phyloP scores from a whole-genome alignment of 2,329 filamentous ascomycete species.

The Phaeosphaeriaceae sp. region DNA sequence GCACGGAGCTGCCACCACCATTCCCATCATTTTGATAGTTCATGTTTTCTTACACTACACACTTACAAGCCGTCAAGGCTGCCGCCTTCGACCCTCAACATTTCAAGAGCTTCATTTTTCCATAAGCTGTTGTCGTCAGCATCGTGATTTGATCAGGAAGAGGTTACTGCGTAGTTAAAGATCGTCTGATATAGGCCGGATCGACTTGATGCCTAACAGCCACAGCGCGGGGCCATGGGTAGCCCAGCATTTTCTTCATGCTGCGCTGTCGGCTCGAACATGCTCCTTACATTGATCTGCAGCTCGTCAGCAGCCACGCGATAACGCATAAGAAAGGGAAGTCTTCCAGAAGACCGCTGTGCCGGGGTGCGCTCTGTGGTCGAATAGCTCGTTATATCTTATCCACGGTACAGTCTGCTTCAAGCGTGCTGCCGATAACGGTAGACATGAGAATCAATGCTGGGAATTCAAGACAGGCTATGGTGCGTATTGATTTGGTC shows the following conservation, averaged over 20 bases:
- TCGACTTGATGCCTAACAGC: neutral
- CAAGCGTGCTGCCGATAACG: neutral
- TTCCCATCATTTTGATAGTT: neutral
- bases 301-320: neutral
- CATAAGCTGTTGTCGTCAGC: neutral
- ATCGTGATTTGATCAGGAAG: neutral
- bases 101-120: neutral
- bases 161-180: neutral
- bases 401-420: neutral
- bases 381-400: conserved; percentile 1
- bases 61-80: neutral
- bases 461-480: neutral
- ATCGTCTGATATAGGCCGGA: neutral
- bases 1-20: neutral
- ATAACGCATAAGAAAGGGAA: conserved; percentile 1
- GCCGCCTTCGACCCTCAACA: neutral
- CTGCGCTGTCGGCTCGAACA: neutral
- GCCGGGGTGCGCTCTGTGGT: neutral
- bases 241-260: neutral
- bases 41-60: neutral
- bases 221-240: neutral
- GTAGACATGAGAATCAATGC: neutral
- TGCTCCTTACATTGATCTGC: neutral
- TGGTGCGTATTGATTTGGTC: neutral
- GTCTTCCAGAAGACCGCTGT: conserved; percentile 13